Percentiles rank a stretch among this genome's conserved stretches.
These are phyloP conservation scores for Corchorus olitorius DNA, from an alignment of 345 rosid species.

Conservation along the genomic window DNA sequence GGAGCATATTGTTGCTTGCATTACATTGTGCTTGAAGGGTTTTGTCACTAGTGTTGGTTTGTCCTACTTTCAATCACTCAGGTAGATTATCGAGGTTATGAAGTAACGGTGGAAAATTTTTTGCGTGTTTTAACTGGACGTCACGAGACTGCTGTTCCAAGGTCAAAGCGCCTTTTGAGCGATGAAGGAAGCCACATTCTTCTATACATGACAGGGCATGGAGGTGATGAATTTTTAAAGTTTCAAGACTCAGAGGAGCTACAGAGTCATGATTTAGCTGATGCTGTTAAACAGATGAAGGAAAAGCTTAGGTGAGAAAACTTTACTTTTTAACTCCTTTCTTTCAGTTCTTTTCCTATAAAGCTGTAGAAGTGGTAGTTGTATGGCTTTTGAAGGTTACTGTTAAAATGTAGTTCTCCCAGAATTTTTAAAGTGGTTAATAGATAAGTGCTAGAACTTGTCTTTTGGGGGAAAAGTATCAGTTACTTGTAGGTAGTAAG, in stretches of 20 bases:
- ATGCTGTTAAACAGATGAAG: slow-evolving; percentile 99
- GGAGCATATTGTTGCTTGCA: slow-evolving; percentile 4
- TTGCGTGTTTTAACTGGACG: slow-evolving; percentile 93
- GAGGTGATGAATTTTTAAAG: slow-evolving; percentile 94
- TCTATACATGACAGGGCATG: slow-evolving; percentile 98
- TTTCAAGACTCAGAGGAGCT: slow-evolving; percentile 98
- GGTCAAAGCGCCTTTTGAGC: slow-evolving; percentile 97
- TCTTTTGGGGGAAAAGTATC: background rate
- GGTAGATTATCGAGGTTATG: slow-evolving; percentile 99
- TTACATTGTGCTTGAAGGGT: background rate
- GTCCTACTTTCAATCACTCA: slow-evolving; percentile 38
- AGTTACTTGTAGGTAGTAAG: background rate
- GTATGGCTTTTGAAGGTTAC: background rate
- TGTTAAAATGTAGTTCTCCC: background rate
- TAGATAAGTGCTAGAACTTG: background rate
- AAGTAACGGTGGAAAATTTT: slow-evolving; percentile 91
- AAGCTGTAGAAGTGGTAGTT: slow-evolving; percentile 2
- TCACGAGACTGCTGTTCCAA: slow-evolving; percentile 90
- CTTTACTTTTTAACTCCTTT: slow-evolving; percentile 14
- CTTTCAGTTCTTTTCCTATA: slow-evolving; percentile 6
- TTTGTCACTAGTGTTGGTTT: slow-evolving; percentile 30
- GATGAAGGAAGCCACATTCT: slow-evolving; percentile 99
- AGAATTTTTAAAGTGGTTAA: background rate
- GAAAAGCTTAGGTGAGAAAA: slow-evolving; percentile 77
- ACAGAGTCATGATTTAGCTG: slow-evolving; percentile 99